phyloP scores from a whole-genome alignment of 2,329 filamentous ascomycete genomes.

The Emydomyces testavorans region DNA sequence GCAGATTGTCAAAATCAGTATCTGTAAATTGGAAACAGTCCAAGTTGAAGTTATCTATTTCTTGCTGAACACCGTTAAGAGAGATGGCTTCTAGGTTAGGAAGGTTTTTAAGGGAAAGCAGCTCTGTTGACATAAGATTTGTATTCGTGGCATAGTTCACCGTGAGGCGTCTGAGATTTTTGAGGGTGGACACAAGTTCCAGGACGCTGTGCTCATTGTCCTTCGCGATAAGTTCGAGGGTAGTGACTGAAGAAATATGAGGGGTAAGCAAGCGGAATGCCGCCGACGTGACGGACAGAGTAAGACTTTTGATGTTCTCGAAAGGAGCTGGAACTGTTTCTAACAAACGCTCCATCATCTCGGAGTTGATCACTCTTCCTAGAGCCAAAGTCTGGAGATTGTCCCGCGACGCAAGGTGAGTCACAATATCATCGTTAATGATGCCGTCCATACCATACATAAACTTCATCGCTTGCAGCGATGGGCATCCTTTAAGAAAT shows the following conservation, averaged over 20 bases:
- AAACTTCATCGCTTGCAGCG: background rate
- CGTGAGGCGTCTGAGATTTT: background rate
- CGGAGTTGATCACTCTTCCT: background rate
- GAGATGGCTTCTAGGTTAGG: background rate
- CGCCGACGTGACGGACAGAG: background rate
- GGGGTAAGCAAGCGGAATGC: background rate
- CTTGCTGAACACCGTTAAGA: background rate
- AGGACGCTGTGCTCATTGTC: background rate
- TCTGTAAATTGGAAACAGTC: constrained; percentile 6
- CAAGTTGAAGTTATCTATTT: background rate
- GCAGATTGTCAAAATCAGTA: background rate
- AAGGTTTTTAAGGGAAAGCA: constrained; percentile 7
- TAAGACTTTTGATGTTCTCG: background rate
- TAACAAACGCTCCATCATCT: background rate
- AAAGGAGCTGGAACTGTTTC: background rate
- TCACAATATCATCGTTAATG: background rate
- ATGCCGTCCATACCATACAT: background rate
- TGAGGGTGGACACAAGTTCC: background rate
- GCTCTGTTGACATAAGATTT: background rate
- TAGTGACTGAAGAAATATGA: background rate
- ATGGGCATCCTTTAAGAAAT: background rate
- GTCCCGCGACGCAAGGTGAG: background rate
- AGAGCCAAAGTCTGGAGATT: background rate
- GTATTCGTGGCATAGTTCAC: background rate
- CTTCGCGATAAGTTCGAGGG: background rate